Percentiles rank a stretch among this genome's conserved stretches.
Conservation (phyloP, 2,329 filamentous ascomycete species). For the Stemphylium beticola region DNA sequence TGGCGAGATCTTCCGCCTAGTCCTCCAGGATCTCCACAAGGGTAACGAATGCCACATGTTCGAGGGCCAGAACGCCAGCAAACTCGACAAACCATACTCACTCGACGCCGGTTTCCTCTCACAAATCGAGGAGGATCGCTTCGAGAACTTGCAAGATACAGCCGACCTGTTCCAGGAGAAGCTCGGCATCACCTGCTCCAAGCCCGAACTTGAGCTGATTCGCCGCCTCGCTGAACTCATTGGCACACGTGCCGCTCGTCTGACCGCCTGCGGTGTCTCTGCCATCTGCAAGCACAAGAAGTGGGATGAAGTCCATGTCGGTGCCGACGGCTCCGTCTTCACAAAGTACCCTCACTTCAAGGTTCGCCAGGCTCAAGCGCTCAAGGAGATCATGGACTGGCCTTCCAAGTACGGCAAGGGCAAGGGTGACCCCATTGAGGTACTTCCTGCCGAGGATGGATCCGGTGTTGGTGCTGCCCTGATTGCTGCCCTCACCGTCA, state of each 20-base stretch:
- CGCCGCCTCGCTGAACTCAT: conserved; percentile 91
- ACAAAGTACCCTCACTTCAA: conserved; percentile 99
- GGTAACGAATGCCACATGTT: conserved; percentile 70
- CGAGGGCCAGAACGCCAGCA: conserved; percentile 77
- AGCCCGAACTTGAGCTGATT: conserved; percentile 84
- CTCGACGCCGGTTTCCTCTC: conserved; percentile 94
- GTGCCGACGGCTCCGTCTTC: conserved; percentile 96
- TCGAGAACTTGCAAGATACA: conserved; percentile 92
- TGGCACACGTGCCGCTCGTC: conserved; percentile 88
- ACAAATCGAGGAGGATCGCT: conserved; percentile 92
- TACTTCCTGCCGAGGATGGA: conserved; percentile 91
- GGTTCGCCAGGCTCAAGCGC: conserved; percentile 82
- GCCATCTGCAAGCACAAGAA: conserved; percentile 97
- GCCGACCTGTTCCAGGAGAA: conserved; percentile 79
- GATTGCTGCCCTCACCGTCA: conserved; percentile 77
- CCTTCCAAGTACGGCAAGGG: conserved; percentile 74
- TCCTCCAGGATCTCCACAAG: conserved; percentile 84
- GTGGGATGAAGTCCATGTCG: conserved; percentile 87
- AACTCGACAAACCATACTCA: conserved; percentile 84
- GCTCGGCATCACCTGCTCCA: conserved; percentile 72
- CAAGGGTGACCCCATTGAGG: conserved; percentile 73
- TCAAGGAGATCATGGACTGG: conserved; percentile 97
- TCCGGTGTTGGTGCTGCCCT: conserved; percentile 95
- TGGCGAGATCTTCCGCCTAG: conserved; percentile 90
- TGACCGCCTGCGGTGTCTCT: conserved; percentile 92